Evolutionary conservation across 208 protist genomes (phyloP).

Genomic region (Lotmaria passim): DNA sequence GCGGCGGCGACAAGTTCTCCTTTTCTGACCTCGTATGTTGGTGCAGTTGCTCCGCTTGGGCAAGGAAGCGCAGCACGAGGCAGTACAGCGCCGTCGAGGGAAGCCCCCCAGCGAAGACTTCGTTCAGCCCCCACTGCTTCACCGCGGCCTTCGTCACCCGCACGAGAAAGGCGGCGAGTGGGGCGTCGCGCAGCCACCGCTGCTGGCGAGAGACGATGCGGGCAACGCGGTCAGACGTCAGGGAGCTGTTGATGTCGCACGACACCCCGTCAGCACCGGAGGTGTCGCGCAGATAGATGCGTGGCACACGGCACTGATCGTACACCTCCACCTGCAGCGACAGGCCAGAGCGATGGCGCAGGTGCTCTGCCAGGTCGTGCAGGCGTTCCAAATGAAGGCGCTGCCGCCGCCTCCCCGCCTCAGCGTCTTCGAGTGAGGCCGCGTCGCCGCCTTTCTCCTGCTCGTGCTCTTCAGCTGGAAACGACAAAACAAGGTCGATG

Average conservation of each 20-base stretch:
- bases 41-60: conserved; percentile 33
- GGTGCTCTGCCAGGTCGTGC: conserved; percentile 30
- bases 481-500: conserved; percentile 47
- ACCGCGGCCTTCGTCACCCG: conserved; percentile 65
- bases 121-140: conserved; percentile 62
- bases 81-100: conserved; percentile 66
- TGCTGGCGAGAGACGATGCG: conserved; percentile 43
- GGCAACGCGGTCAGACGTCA: conserved; percentile 24
- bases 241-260: conserved; percentile 52
- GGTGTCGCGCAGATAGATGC: conserved; percentile 45
- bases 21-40: conserved; percentile 16
- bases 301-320: conserved; percentile 60
- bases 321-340: conserved; percentile 40
- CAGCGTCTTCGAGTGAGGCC: neutral
- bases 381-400: conserved; percentile 31
- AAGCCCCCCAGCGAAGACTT: conserved; percentile 55
- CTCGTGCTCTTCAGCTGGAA: conserved; percentile 20
- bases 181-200: conserved; percentile 40
- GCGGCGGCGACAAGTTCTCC: conserved; percentile 31
- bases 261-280: conserved; percentile 30
- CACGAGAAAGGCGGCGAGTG: conserved; percentile 42
- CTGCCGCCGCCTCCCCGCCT: conserved; percentile 12
- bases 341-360: neutral
- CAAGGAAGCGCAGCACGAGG: conserved; percentile 63
- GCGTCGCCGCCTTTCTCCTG: neutral